Conservation (phyloP, 805 yeast species). For the Schwanniomyces vanrijiae region DNA sequence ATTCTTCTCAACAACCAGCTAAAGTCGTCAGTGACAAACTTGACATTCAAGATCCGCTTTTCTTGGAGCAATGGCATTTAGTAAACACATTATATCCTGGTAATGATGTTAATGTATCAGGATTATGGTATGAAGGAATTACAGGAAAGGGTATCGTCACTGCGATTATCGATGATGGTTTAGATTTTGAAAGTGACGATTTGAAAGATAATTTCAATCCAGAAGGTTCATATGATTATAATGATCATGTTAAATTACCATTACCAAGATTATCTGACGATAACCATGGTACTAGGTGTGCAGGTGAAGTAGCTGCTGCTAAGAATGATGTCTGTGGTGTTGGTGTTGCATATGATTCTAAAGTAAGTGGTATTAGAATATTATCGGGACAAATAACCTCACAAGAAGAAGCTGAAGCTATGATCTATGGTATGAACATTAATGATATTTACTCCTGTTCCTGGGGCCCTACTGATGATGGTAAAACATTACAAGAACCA, state of each 20-base stretch:
- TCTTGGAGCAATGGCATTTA: slow-evolving; percentile 89
- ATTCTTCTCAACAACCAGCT: slow-evolving; percentile 51
- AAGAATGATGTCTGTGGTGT: slow-evolving; percentile 90
- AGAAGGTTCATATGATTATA: slow-evolving; percentile 93
- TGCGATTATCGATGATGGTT: slow-evolving; percentile 92
- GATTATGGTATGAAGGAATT: slow-evolving; percentile 78
- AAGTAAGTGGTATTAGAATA: slow-evolving; percentile 88
- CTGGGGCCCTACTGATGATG: slow-evolving; percentile 98
- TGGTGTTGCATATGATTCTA: slow-evolving; percentile 89
- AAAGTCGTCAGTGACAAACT: slow-evolving; percentile 49
- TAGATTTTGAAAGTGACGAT: slow-evolving; percentile 80
- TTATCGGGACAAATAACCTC: slow-evolving; percentile 76
- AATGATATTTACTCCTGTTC: slow-evolving; percentile 96
- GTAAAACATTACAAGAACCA: slow-evolving; percentile 83
- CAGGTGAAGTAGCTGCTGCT: slow-evolving; percentile 93
- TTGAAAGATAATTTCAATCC: slow-evolving; percentile 64
- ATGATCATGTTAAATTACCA: slow-evolving; percentile 72
- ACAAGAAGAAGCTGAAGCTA: slow-evolving; percentile 89
- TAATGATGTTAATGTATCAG: slow-evolving; percentile 82
- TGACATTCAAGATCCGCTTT: slow-evolving; percentile 79
- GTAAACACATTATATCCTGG: slow-evolving; percentile 72
- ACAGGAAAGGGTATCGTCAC: slow-evolving; percentile 83
- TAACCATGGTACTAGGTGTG: slow-evolving; percentile 95
- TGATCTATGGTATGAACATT: slow-evolving; percentile 73
- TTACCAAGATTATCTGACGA: slow-evolving; percentile 80